These are phyloP conservation scores for Coemansia umbellata DNA, from an alignment of 192 early-diverging fungal species.

Conservation along the genomic window DNA sequence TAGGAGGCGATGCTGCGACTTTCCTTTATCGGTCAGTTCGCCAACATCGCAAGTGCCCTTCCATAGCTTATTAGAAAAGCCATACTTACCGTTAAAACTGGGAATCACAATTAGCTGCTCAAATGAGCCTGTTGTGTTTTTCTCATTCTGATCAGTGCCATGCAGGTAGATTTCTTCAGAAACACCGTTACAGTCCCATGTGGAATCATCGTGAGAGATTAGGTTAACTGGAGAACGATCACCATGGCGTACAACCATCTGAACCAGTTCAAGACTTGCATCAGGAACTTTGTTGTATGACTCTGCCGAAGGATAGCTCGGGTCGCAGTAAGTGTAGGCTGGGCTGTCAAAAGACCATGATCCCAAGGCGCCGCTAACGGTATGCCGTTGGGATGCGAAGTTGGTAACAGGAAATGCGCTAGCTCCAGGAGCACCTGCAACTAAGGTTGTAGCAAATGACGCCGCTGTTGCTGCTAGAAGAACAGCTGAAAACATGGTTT, in stretches of 20 bases:
- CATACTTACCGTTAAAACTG: constrained; percentile 35
- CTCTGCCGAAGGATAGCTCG: constrained; percentile 21
- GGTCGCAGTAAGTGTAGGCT: constrained; percentile 38
- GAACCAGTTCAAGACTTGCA: constrained; percentile 53
- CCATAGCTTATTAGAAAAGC: constrained; percentile 38
- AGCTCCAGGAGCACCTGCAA: constrained; percentile 6
- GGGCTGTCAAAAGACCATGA: constrained; percentile 15
- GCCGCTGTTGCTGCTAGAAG: neutral
- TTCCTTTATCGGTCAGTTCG: constrained; percentile 60
- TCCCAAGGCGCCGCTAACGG: neutral
- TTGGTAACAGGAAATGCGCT: constrained; percentile 1
- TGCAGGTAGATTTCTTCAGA: constrained; percentile 35
- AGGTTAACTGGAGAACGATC: constrained; percentile 48
- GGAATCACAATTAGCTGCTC: constrained; percentile 40
- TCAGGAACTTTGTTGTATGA: constrained; percentile 25
- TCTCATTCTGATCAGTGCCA: constrained; percentile 14
- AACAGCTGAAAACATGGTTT: neutral
- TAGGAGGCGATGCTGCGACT: constrained; percentile 43
- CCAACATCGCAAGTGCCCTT: constrained; percentile 53
- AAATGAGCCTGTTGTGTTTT: constrained; percentile 37
- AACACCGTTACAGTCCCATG: constrained; percentile 38
- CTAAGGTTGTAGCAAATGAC: constrained; percentile 2
- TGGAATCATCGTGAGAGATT: constrained; percentile 33
- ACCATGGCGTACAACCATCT: constrained; percentile 58
- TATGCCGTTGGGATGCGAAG: neutral